phyloP scores from a whole-genome alignment of 331 rosid genomes.

The Saraca asoca region DNA sequence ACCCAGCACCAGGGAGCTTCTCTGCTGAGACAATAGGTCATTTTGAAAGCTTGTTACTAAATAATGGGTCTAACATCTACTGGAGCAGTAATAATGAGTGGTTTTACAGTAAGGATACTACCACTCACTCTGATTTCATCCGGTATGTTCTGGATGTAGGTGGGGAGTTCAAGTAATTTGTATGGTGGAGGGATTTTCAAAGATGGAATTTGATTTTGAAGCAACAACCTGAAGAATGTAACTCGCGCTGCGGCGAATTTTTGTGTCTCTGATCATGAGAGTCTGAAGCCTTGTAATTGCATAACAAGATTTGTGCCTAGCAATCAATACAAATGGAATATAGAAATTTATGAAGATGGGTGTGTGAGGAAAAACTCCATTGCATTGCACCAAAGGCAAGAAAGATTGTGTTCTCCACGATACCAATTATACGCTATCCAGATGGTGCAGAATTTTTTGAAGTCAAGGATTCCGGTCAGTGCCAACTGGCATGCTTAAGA shows the following conservation, averaged over 20 bases:
- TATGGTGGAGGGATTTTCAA: constrained; percentile 6
- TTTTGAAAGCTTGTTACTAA: too few relatives aligned
- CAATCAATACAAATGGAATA: too few relatives aligned
- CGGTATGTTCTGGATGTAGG: constrained; percentile 32
- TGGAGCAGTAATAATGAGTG: too few relatives aligned
- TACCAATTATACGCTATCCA: constrained; percentile 22
- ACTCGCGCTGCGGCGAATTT: constrained; percentile 2
- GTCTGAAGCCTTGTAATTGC: constrained; percentile 30
- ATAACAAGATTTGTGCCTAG: constrained; percentile 24
- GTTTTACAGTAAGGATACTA: too few relatives aligned
- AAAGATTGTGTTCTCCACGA: constrained; percentile 11
- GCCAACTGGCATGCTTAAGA: constrained; percentile 28
- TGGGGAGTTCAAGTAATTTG: constrained; percentile 30
- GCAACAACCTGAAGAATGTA: too few relatives aligned
- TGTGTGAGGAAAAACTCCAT: constrained; percentile 21
- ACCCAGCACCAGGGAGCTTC: constrained; percentile 37
- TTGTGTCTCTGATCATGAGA: constrained; percentile 21
- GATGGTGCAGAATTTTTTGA: not conserved
- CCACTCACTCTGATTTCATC: too few relatives aligned
- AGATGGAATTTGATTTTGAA: constrained; percentile 1
- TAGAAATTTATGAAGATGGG: constrained; percentile 33
- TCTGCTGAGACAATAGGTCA: constrained; percentile 28
- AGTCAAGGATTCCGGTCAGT: not conserved
- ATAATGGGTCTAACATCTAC: too few relatives aligned
- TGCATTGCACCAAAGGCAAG: not conserved